phyloP scores from a whole-genome alignment of 257 asterid genomes.

The Scutellaria galericulata region DNA sequence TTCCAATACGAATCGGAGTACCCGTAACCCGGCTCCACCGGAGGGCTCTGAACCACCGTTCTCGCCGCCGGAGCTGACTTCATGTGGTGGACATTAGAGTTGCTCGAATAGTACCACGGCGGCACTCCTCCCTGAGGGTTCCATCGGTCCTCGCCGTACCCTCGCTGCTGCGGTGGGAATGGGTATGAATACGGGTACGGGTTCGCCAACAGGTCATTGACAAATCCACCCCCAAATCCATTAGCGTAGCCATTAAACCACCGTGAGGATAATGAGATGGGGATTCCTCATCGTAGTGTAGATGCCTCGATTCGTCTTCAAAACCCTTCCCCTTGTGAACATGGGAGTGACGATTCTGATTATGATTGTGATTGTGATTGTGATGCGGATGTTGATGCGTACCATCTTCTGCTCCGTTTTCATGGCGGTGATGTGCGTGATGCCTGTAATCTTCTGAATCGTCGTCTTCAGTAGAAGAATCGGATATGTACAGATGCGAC shows the following conservation, averaged over 20 bases:
- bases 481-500: conserved; percentile 66
- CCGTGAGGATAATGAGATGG: conserved; percentile 40
- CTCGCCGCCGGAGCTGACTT: conserved; percentile 63
- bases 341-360: conserved; percentile 33
- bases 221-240: conserved; percentile 39
- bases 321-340: conserved; percentile 36
- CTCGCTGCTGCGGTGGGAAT: conserved; percentile 39
- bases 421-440: conserved; percentile 23
- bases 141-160: conserved; percentile 53
- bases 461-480: conserved; percentile 54
- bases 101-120: conserved; percentile 42
- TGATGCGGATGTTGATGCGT: conserved; percentile 4
- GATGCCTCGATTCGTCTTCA: conserved; percentile 33
- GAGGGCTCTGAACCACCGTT: conserved; percentile 77
- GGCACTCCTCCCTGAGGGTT: conserved; percentile 39
- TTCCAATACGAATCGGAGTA: conserved; percentile 66
- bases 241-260: conserved; percentile 36
- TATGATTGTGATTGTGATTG: conserved; percentile 25
- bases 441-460: conserved; percentile 41
- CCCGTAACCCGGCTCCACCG: conserved; percentile 55
- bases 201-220: conserved; percentile 36
- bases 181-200: conserved; percentile 37
- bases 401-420: conserved; percentile 29
- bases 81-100: conserved; percentile 70
- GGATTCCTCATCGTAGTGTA: conserved; percentile 32